Percentiles rank a stretch among this genome's conserved stretches.
Evolutionary conservation across 2,329 filamentous ascomycete species (phyloP).

Genomic region (Diaporthe capsici): DNA sequence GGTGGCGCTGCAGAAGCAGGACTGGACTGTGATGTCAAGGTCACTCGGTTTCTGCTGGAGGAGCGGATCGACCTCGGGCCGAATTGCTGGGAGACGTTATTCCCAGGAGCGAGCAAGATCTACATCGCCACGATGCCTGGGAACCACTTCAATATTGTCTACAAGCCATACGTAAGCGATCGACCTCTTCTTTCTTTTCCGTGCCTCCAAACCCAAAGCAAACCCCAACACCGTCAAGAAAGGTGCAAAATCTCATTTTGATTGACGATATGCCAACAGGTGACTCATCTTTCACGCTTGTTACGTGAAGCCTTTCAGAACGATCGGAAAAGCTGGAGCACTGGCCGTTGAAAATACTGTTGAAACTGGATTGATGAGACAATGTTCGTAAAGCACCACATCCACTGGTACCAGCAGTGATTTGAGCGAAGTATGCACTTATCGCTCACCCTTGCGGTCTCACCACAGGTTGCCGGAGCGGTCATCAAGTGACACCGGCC

Average conservation of each 20-base stretch:
- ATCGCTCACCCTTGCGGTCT: too few relatives aligned
- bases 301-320: not conserved
- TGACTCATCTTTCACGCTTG: not conserved
- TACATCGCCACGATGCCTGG: not conserved
- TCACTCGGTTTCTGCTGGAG: not conserved
- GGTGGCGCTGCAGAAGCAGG: not conserved
- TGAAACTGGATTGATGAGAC: not conserved
- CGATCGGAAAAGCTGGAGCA: not conserved
- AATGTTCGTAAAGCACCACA: not conserved
- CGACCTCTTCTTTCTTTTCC: not conserved
- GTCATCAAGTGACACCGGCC: too few relatives aligned
- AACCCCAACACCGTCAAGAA: not conserved
- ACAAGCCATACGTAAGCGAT: not conserved
- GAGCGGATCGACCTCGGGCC: not conserved
- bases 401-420: not conserved
- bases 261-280: not conserved
- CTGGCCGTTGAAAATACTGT: not conserved
- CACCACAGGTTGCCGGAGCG: too few relatives aligned
- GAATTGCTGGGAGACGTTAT: not conserved
- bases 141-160: slow-evolving; percentile 1
- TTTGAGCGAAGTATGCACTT: not conserved
- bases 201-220: not conserved
- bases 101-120: not conserved
- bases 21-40: not conserved
- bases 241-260: not conserved